Evolutionary conservation across 2,329 filamentous ascomycete genomes (phyloP).

Genomic region (Aspergillus pseudoviridinutans): DNA sequence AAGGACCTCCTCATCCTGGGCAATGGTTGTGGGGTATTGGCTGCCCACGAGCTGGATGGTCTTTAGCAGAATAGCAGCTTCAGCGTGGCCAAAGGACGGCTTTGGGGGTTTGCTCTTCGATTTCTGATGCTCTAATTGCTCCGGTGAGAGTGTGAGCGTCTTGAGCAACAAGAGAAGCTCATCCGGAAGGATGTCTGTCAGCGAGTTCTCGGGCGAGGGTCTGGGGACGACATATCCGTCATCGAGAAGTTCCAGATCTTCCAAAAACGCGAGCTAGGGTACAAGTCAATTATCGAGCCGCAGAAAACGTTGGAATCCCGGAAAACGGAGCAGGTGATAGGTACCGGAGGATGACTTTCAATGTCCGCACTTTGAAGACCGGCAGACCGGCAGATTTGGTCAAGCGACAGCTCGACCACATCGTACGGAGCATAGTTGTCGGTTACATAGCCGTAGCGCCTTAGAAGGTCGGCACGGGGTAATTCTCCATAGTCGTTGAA

Average conservation of each 20-base stretch:
- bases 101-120: slow-evolving; percentile 37
- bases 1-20: slow-evolving; percentile 47
- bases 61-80: slow-evolving; percentile 33
- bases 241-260: slow-evolving; percentile 62
- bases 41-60: slow-evolving; percentile 31
- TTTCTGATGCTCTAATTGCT: slow-evolving; percentile 30
- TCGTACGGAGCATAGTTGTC: slow-evolving; percentile 72
- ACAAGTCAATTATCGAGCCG: slow-evolving; percentile 8
- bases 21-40: slow-evolving; percentile 53
- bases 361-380: slow-evolving; percentile 27
- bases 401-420: slow-evolving; percentile 72
- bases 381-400: slow-evolving; percentile 48
- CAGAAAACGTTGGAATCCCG: neutral
- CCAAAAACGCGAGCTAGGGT: slow-evolving; percentile 50
- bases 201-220: slow-evolving; percentile 21
- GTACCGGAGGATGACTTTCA: slow-evolving; percentile 32
- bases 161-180: slow-evolving; percentile 39
- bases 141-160: slow-evolving; percentile 28
- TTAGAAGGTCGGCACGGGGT: slow-evolving; percentile 74
- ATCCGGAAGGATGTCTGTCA: slow-evolving; percentile 35
- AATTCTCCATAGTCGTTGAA: slow-evolving; percentile 88
- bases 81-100: slow-evolving; percentile 22
- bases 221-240: slow-evolving; percentile 64
- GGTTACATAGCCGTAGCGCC: slow-evolving; percentile 86
- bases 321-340: neutral